phyloP scores from a whole-genome alignment of 495 filamentous ascomycete species.

The Penicillium pulvis region DNA sequence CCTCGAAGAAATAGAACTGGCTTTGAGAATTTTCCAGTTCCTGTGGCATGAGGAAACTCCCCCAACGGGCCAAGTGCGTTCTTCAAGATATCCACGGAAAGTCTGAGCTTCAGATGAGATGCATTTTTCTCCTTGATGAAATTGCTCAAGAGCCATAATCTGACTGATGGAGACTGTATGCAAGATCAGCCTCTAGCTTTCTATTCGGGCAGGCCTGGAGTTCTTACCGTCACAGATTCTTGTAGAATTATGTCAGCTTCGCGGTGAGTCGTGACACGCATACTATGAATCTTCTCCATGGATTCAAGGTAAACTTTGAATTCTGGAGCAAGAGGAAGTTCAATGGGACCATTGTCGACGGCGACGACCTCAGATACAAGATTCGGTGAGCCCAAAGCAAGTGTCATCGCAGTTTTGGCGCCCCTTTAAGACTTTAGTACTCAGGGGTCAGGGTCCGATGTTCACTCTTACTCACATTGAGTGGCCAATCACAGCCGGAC shows the following conservation, averaged over 20 bases:
- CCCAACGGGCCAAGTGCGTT: constrained; percentile 57
- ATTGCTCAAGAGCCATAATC: constrained; percentile 82
- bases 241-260: constrained; percentile 74
- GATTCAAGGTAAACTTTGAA: constrained; percentile 74
- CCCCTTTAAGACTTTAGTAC: constrained; percentile 53
- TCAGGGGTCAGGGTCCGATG: no score
- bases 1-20: constrained; percentile 75
- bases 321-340: constrained; percentile 61
- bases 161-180: constrained; percentile 58
- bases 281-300: constrained; percentile 67
- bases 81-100: constrained; percentile 54
- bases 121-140: constrained; percentile 49
- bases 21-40: constrained; percentile 60
- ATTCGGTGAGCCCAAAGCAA: constrained; percentile 64
- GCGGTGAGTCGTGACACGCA: constrained; percentile 53
- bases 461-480: constrained; percentile 12
- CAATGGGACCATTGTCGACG: constrained; percentile 82
- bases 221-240: constrained; percentile 59
- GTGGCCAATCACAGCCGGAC: constrained; percentile 60
- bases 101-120: constrained; percentile 39
- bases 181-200: background rate
- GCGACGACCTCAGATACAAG: constrained; percentile 64
- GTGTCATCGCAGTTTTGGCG: constrained; percentile 81
- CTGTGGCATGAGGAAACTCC: constrained; percentile 75
- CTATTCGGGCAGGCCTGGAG: background rate